Percentiles rank a stretch among this genome's conserved stretches.
These are phyloP conservation scores for Tolypocladium endophyticum DNA, from an alignment of 2,329 filamentous ascomycete genomes.

Conservation along the genomic window DNA sequence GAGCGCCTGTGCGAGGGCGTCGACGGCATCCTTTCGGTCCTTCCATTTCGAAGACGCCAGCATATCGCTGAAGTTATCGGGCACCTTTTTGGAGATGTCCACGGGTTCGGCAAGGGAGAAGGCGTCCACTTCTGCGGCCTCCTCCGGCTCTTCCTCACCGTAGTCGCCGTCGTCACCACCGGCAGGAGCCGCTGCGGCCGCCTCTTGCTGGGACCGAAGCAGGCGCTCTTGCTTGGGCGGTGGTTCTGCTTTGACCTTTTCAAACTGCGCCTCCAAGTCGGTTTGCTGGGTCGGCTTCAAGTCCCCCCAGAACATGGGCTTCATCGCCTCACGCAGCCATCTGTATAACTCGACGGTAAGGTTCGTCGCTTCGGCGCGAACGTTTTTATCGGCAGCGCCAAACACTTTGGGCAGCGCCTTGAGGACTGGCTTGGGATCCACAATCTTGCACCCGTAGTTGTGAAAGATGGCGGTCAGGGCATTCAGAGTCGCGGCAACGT, in stretches of 20 bases:
- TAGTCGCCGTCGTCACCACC: constrained; percentile 49
- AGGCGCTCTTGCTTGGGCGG: constrained; percentile 83
- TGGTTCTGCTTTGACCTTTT: constrained; percentile 81
- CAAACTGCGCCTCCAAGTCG: constrained; percentile 88
- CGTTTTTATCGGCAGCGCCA: constrained; percentile 95
- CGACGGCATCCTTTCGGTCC: constrained; percentile 88
- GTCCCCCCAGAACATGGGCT: constrained; percentile 93
- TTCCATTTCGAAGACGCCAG: constrained; percentile 95
- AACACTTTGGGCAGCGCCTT: constrained; percentile 86
- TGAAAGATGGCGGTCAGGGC: constrained; percentile 79
- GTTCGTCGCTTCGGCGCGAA: constrained; percentile 85
- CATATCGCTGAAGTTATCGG: constrained; percentile 71
- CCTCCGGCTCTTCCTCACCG: constrained; percentile 38
- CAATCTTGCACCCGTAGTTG: constrained; percentile 87
- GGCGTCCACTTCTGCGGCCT: constrained; percentile 59
- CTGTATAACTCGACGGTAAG: constrained; percentile 90
- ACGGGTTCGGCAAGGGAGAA: constrained; percentile 80
- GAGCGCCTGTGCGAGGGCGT: constrained; percentile 63
- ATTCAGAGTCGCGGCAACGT: constrained; percentile 60
- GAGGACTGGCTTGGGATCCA: constrained; percentile 84
- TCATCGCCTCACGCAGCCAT: constrained; percentile 97
- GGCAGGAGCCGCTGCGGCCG: constrained; percentile 58
- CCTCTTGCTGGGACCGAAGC: constrained; percentile 80
- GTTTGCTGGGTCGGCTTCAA: constrained; percentile 91
- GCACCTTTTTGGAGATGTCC: constrained; percentile 73